Conservation (phyloP, 202 grass and related monocot genomes). For the Carex arenaria region DNA sequence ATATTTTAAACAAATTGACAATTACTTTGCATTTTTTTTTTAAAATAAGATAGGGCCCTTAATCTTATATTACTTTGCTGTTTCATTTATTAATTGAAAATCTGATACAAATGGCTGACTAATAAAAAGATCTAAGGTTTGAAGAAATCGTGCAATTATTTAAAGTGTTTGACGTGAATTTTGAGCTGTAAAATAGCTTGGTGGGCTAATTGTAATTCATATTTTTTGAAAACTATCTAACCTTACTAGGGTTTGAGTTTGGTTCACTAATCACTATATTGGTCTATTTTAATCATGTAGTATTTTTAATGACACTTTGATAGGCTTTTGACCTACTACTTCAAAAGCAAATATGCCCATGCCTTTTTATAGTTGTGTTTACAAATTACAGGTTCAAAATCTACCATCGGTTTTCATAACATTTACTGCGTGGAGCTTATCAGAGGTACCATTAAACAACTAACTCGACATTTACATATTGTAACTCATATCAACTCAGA, state of each 20-base stretch:
- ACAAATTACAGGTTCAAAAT: conserved; percentile 62
- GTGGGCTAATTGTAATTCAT: neutral
- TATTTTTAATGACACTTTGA: neutral
- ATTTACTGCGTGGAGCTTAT: conserved; percentile 77
- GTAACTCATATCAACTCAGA: neutral
- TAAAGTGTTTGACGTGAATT: neutral
- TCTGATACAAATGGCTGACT: neutral
- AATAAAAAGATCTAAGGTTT: neutral
- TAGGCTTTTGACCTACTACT: neutral
- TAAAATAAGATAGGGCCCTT: too few species aligned
- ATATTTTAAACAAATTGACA: neutral
- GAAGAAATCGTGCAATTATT: neutral
- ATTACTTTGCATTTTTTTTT: neutral
- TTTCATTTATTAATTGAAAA: neutral
- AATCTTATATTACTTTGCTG: too few species aligned
- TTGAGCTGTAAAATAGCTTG: neutral
- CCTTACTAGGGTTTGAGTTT: neutral
- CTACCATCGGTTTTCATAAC: conserved; percentile 74
- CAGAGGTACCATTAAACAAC: conserved; percentile 43
- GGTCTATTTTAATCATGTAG: neutral
- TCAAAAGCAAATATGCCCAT: neutral
- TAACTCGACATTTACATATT: neutral
- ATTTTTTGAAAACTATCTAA: neutral
- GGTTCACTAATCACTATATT: neutral
- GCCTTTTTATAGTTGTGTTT: neutral